Evolutionary conservation across 371 early-diverging fungal species (phyloP), one percentile per base, ranked within the genome.

Genomic region (Blakeslea trispora): DNA sequence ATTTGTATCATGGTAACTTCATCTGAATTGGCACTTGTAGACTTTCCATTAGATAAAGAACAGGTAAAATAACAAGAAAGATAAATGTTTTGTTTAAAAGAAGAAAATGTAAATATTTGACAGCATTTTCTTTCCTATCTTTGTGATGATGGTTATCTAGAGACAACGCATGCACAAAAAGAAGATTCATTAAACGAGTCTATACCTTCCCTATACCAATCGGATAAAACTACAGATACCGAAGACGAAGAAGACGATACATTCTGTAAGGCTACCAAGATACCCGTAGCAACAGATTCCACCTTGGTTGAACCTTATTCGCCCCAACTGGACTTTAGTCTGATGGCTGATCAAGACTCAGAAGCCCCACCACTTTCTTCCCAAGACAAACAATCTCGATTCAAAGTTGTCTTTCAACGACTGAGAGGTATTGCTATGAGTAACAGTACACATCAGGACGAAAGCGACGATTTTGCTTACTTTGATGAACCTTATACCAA

Each of bases 361-460:
- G 31, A 28, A 39, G 55, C 41, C 39, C 18, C 19, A 39, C 18
- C 45, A 37, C n/a, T n/a, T n/a, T n/a, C n/a, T n/a, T n/a, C n/a
- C n/a, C n/a, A n/a, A n/a, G n/a, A 15, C 13, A 23, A 15, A 53
- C 24, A 9, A 51, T 64, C 64, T 40, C 54, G 64, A 17, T 54
- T 64, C 2, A 50, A 50, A 45, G 50, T 31, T 50, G 64, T 55
- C 3, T 55, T 64, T 51, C 59, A 64, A 24, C 37, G 51, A 28
- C 13, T 64, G 3, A 32, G 50, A 51, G 18, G 41, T 13, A 46
- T 39, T 34, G 11, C n/a, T 28, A 31, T 35, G 28, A 18, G 13
- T 50, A 40, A 18, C 21, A 24, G 42, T 19, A 14, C 28, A 28
- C 7, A 28, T 7, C 28, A 3, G 7, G 7, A 3, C 7, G 28